These are phyloP conservation scores for Colletotrichum sp. DNA, from an alignment of 2,329 filamentous ascomycete genomes.

Conservation along the genomic window DNA sequence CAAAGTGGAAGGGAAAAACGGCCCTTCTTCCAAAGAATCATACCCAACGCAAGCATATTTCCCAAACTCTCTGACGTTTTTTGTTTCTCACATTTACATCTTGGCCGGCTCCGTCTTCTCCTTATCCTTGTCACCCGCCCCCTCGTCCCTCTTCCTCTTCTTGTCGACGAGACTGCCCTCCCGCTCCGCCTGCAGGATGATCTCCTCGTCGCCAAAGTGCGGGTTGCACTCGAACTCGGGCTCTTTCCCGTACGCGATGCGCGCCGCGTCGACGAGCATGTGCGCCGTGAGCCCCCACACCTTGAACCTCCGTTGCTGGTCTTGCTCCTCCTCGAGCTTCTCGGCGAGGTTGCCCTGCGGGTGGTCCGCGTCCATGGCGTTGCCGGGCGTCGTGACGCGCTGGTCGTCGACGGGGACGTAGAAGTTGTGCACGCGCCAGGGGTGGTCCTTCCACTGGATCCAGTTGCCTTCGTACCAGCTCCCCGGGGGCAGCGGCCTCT, in stretches of 20 bases:
- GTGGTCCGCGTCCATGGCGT: constrained; percentile 30
- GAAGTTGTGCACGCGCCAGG: constrained; percentile 93
- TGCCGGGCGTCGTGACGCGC: constrained; percentile 65
- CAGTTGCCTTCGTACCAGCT: constrained; percentile 88
- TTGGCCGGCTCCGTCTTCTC: constrained; percentile 23
- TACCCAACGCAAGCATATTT: background rate
- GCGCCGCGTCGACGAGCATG: constrained; percentile 86
- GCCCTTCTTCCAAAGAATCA: background rate
- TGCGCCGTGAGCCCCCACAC: constrained; percentile 96
- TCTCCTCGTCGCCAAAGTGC: constrained; percentile 56
- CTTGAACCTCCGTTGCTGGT: constrained; percentile 57
- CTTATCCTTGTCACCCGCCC: constrained; percentile 18
- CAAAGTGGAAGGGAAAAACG: background rate
- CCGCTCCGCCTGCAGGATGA: constrained; percentile 51
- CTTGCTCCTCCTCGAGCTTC: constrained; percentile 49
- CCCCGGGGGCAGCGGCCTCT: constrained; percentile 50
- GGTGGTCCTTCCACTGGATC: constrained; percentile 77
- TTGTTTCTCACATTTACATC: background rate
- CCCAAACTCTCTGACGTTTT: background rate
- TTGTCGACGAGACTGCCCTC: constrained; percentile 53
- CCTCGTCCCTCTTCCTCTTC: constrained; percentile 31
- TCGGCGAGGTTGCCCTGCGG: constrained; percentile 49
- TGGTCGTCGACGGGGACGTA: constrained; percentile 81
- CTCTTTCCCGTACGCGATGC: constrained; percentile 80
- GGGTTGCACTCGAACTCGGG: constrained; percentile 80